Evolutionary conservation across 768 basidiomycete species (phyloP).

Genomic region (button mushroom (Agaricus bisporus)): DNA sequence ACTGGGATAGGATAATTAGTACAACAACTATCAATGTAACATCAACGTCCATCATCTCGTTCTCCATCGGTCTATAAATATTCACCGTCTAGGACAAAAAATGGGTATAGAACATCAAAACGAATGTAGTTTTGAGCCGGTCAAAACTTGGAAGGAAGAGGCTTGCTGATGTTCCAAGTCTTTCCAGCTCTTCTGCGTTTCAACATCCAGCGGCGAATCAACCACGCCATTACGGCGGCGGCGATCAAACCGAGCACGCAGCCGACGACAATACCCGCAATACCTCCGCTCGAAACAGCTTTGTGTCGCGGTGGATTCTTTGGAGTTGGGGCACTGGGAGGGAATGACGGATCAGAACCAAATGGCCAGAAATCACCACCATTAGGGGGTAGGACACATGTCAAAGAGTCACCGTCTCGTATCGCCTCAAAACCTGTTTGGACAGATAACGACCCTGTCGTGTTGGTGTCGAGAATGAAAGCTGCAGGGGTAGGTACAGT

Average conservation of each 20-base stretch:
- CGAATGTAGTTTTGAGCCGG: background rate
- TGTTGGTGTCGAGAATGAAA: conserved; percentile 50
- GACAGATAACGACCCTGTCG: conserved; percentile 31
- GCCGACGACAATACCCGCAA: conserved; percentile 46
- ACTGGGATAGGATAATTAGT: too few relatives aligned
- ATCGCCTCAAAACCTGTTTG: conserved; percentile 51
- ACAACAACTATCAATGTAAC: background rate
- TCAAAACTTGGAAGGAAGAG: conserved; percentile 14
- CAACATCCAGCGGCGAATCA: conserved; percentile 40
- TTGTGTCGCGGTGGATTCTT: background rate
- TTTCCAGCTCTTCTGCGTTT: conserved; percentile 21
- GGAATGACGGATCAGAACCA: conserved; percentile 40
- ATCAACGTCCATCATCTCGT: background rate
- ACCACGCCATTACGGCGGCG: conserved; percentile 35
- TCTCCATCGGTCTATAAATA: background rate
- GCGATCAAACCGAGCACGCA: conserved; percentile 39
- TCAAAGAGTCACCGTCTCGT: conserved; percentile 49
- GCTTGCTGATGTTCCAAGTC: conserved; percentile 19
- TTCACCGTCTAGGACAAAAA: too few relatives aligned
- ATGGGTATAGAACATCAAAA: background rate
- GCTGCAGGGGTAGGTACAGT: conserved; percentile 47
- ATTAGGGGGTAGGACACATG: conserved; percentile 60
- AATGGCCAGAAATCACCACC: conserved; percentile 73
- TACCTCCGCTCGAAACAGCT: conserved; percentile 20
- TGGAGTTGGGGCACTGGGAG: background rate